Evolutionary conservation across 192 early-diverging fungal species (phyloP), one percentile per base, ranked within the genome.

Genomic region (Dissophora ornata): DNA sequence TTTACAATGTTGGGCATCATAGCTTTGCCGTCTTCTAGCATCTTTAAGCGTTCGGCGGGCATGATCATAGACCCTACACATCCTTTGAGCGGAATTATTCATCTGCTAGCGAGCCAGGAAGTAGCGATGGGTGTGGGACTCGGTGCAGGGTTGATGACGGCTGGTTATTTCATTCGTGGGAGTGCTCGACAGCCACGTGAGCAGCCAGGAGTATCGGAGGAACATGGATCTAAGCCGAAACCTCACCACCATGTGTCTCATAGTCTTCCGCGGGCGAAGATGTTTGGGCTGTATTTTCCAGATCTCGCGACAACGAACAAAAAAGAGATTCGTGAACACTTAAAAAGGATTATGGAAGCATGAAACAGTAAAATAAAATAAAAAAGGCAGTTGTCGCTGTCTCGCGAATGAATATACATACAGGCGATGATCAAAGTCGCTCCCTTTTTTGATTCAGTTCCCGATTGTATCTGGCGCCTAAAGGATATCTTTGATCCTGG

Each of bases 281-380:
- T 77, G 3, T 44, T 67, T 48, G 73, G 73, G 3, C 57, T 77
- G 8, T 77, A 62, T 42, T 77, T 77, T 59, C 73, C 73, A 2
- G 73, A 77, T 30, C 53, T 77, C 49, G 58, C 58, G 4, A 77
- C 73, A n/a, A 67, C 59, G 15, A 40, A 48, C 25, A 67, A 67
- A 36, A 38, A 56, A 2, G 73, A 77, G 51, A 62, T 67, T 19
- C 63, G 65, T 7, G 46, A 47, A 19, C 67, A 62, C 25, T 25
- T 77, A 5, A 24, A 29, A 13, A 60, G 12, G 57, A 30, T 34
- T 19, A 34, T 52, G 40, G 32, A 53, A 4, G 29, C 26, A 22
- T 65, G 40, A 57, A 5, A 10, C 19, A 22, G 4, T 22, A n/a
- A 21, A 24, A 40, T 21, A 12, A 55, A 46, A 67, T 2, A 57